Evolutionary conservation across 140 eudicot genomes (phyloP), one percentile per base, ranked within the genome.

Genomic region (Flaveria floridana): DNA sequence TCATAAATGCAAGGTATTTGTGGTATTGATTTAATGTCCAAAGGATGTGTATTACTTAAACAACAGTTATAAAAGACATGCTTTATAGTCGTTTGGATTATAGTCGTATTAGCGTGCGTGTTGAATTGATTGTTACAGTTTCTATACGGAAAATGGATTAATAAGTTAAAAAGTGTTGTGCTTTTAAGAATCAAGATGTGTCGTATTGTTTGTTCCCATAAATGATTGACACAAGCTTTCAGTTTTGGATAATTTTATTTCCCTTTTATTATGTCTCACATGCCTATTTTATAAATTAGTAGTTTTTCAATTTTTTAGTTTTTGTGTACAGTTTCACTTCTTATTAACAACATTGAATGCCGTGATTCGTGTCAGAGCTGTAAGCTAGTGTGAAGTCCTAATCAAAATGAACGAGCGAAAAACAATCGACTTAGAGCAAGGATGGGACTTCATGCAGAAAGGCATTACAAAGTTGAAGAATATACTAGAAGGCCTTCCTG

Each of bases 401-500:
- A 85, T 87, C 69, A 80, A 80, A 65, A 90, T 90, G 97, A 87
- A 89, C 18, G 96, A 90, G 67, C 76, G 96, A 42, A 93, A 83
- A 77, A 86, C 90, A 2, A 88, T 90, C 15, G 97, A 88, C 72
- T 81, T 93, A 42, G 98, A 90, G 41, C 96, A 90, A 70, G 98
- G 98, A 85, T 93, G 98, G 98, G 98, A 85, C 62, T 86, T 88
- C 62, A 88, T 90, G 96, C 97, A 88, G 82, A 90, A 85, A 81
- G 98, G 98, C 30, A 93, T 93, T 65, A 86, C 84, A 30, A 93
- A 93, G 85, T 81, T 93, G 73, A 93, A 93, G 90, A 88, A 84
- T 41, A 91, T 91, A 51, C 81, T 93, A 28, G 98, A 90, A 88
- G 96, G 96, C 23, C 87, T 83, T 71, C 93, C 89, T 0, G 98